These are phyloP conservation scores for Annulohypoxylon maeteangense DNA, from an alignment of 495 filamentous ascomycete genomes.

Conservation along the genomic window DNA sequence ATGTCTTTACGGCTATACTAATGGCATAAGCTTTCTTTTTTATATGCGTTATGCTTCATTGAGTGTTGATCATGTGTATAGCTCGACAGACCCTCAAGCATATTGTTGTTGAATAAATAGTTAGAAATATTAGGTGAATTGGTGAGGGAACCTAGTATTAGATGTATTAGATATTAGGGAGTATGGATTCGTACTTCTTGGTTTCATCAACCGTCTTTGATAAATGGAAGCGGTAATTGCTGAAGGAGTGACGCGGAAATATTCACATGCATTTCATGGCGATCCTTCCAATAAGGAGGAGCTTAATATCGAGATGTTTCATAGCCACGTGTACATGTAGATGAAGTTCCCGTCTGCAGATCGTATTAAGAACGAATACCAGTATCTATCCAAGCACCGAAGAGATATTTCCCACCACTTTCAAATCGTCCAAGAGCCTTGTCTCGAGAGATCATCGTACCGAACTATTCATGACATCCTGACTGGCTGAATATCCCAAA, in stretches of 20 bases:
- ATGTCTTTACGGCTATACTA: neutral
- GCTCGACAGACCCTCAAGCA: neutral
- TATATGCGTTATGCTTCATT: neutral
- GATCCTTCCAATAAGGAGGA: conserved; percentile 1
- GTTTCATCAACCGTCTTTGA: neutral
- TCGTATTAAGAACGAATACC: conserved; percentile 11
- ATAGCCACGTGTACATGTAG: conserved; percentile 42
- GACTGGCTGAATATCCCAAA: neutral
- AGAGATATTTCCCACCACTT: neutral
- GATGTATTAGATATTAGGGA: neutral
- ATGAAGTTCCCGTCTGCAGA: conserved; percentile 12
- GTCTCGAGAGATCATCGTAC: conserved; percentile 27
- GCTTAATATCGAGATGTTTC: conserved; percentile 32
- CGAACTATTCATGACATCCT: conserved; percentile 7
- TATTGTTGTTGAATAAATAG: neutral
- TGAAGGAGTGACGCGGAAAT: conserved; percentile 14
- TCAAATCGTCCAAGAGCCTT: neutral
- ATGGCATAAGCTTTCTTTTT: neutral
- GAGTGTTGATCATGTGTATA: neutral
- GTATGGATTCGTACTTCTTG: neutral
- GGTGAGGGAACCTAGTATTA: too few relatives aligned
- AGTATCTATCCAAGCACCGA: neutral
- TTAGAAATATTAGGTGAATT: too few relatives aligned
- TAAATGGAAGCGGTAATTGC: conserved; percentile 5
- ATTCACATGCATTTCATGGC: conserved; percentile 32